phyloP scores from a whole-genome alignment of 2,329 filamentous ascomycete species.

The Penicillium brevicompactum region DNA sequence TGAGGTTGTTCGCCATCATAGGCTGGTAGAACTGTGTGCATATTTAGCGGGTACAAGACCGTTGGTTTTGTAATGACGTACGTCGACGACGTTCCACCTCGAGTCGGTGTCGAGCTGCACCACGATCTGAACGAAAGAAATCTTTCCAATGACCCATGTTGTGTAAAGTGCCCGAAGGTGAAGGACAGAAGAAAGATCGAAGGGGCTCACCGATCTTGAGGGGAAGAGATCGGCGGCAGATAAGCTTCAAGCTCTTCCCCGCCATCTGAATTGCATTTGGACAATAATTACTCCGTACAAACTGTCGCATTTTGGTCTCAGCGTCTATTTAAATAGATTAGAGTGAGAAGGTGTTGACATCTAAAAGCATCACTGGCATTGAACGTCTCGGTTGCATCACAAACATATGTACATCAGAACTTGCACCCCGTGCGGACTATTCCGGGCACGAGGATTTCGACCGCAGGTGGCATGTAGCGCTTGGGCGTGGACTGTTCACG shows the following conservation, averaged over 20 bases:
- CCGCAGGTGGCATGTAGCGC: slow-evolving; percentile 16
- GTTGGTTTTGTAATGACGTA: slow-evolving; percentile 33
- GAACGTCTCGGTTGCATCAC: slow-evolving; percentile 28
- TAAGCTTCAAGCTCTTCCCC: slow-evolving; percentile 8
- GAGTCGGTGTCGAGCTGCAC: slow-evolving; percentile 33
- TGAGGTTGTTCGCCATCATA: slow-evolving; percentile 44
- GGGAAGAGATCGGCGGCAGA: slow-evolving; percentile 9
- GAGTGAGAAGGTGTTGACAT: background rate
- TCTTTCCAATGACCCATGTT: slow-evolving; percentile 43
- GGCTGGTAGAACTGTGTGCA: slow-evolving; percentile 45
- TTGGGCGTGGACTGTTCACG: slow-evolving; percentile 18
- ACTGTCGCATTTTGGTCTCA: too few species aligned
- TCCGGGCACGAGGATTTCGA: slow-evolving; percentile 17
- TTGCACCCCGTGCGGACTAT: slow-evolving; percentile 24
- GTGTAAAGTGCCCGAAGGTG: background rate
- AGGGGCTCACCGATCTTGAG: slow-evolving; percentile 1
- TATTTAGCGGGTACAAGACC: slow-evolving; percentile 13
- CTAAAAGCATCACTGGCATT: slow-evolving; percentile 29
- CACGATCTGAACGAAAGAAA: slow-evolving; percentile 33
- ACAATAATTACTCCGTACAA: background rate
- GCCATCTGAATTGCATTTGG: background rate
- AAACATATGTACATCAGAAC: slow-evolving; percentile 41
- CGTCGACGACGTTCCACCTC: slow-evolving; percentile 44
- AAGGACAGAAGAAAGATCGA: background rate
- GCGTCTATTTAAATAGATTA: background rate